Percentiles rank a stretch among this genome's conserved stretches.
Conservation (phyloP, 805 yeast genomes). For the Teunomyces funiuensis region DNA sequence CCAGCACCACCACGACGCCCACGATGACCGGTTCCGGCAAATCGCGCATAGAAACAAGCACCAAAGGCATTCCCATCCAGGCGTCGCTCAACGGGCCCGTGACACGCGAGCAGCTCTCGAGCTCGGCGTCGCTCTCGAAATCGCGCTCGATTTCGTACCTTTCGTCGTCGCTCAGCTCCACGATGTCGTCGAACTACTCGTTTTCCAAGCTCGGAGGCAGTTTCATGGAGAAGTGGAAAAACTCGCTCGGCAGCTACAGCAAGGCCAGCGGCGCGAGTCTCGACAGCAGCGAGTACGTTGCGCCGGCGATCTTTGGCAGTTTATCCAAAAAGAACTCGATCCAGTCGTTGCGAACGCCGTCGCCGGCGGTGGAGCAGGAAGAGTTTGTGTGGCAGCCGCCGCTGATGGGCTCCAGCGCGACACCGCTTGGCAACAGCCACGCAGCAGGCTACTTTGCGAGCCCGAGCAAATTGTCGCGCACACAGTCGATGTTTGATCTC, state of each 20-base stretch:
- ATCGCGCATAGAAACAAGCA: constrained; percentile 15
- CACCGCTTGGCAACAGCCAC: background rate
- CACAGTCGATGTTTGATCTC: constrained; percentile 37
- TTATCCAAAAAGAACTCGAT: constrained; percentile 24
- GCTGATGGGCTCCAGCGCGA: constrained; percentile 1
- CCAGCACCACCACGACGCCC: constrained; percentile 21
- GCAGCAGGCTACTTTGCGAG: constrained; percentile 8
- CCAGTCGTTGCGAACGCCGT: constrained; percentile 34
- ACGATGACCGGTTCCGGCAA: constrained; percentile 10
- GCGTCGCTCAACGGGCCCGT: constrained; percentile 4
- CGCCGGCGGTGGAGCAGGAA: constrained; percentile 36
- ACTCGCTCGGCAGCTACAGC: constrained; percentile 24
- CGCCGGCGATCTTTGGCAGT: constrained; percentile 14
- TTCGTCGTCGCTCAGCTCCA: constrained; percentile 41
- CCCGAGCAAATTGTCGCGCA: constrained; percentile 26
- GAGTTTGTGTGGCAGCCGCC: constrained; percentile 23
- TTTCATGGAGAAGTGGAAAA: constrained; percentile 46
- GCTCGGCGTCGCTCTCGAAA: constrained; percentile 33
- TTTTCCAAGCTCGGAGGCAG: constrained; percentile 42
- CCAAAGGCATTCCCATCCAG: constrained; percentile 22
- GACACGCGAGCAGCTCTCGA: constrained; percentile 1
- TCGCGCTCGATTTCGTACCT: constrained; percentile 40
- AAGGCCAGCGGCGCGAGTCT: constrained; percentile 5
- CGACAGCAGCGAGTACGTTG: constrained; percentile 13
- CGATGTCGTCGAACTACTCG: constrained; percentile 37